Evolutionary conservation across 257 asterid species (phyloP).

Genomic region (Solanum sejunctum): DNA sequence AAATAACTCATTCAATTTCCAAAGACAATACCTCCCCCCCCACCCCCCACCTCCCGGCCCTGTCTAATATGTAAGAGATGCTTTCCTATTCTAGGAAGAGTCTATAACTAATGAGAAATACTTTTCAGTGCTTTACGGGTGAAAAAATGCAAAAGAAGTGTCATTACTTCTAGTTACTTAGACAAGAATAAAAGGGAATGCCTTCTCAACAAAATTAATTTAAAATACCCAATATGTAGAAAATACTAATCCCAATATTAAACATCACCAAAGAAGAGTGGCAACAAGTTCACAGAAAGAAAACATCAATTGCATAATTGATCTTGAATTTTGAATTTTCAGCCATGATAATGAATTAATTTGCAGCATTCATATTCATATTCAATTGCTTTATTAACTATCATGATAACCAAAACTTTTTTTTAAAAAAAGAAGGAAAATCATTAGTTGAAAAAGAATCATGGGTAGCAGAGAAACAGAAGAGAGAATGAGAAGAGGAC

Average conservation of each 20-base stretch:
- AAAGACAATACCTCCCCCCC: not conserved
- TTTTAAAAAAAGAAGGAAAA: not conserved
- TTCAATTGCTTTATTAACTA: not conserved
- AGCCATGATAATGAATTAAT: not conserved
- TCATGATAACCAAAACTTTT: not conserved
- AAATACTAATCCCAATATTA: not conserved
- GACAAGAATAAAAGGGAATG: not conserved
- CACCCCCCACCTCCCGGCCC: not conserved
- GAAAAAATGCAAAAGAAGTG: not conserved
- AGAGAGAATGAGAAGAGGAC: not conserved
- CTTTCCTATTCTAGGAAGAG: not conserved
- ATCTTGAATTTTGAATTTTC: not conserved
- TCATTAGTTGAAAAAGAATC: not conserved
- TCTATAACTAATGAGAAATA: not conserved
- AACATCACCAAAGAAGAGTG: not conserved
- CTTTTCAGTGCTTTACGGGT: not conserved
- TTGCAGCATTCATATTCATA: not conserved
- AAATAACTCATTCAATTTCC: not conserved
- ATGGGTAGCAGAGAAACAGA: not conserved
- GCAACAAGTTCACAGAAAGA: not conserved
- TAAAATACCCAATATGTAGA: not conserved
- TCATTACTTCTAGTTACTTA: not conserved
- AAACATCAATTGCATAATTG: not conserved
- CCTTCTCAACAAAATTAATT: not conserved
- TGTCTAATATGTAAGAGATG: not conserved